These are phyloP conservation scores for Smithsoniella earleae DNA, from an alignment of 163 green algal species.

Conservation along the genomic window DNA sequence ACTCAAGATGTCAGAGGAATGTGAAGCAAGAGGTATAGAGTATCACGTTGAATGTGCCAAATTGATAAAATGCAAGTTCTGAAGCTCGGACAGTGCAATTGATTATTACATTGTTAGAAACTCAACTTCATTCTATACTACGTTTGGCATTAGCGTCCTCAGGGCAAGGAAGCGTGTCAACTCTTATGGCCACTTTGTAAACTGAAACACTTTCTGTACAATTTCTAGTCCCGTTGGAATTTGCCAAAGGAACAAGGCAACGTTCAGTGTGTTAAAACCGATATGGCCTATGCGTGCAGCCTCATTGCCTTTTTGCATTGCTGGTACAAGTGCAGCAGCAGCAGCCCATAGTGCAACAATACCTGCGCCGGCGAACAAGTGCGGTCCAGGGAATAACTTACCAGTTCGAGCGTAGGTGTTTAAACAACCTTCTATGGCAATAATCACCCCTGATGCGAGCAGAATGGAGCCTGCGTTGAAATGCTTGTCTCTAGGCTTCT, in stretches of 20 bases:
- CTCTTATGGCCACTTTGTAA: conserved; percentile 57
- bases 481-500: conserved; percentile 76
- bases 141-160: not conserved
- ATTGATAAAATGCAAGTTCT: no score
- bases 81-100: not conserved
- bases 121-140: not conserved
- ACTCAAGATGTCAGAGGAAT: no score
- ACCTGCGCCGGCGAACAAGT: conserved; percentile 87
- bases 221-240: conserved; percentile 69
- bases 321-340: conserved; percentile 79
- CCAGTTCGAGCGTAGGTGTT: conserved; percentile 92
- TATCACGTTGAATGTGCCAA: not conserved
- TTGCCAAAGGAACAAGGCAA: conserved; percentile 82
- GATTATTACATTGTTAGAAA: not conserved
- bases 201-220: conserved; percentile 86
- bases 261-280: conserved; percentile 76
- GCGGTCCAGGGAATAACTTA: conserved; percentile 94
- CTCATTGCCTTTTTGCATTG: conserved; percentile 94
- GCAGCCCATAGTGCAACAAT: conserved; percentile 87
- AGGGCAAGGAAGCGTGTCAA: no score
- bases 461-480: conserved; percentile 70
- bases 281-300: conserved; percentile 81
- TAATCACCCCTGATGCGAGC: conserved; percentile 68
- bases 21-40: not conserved
- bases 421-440: conserved; percentile 71